A percentile compares a stretch with the other conserved stretches of the same genome.
phyloP scores from a whole-genome alignment of 768 basidiomycete species.

The Trametopsis cervina region DNA sequence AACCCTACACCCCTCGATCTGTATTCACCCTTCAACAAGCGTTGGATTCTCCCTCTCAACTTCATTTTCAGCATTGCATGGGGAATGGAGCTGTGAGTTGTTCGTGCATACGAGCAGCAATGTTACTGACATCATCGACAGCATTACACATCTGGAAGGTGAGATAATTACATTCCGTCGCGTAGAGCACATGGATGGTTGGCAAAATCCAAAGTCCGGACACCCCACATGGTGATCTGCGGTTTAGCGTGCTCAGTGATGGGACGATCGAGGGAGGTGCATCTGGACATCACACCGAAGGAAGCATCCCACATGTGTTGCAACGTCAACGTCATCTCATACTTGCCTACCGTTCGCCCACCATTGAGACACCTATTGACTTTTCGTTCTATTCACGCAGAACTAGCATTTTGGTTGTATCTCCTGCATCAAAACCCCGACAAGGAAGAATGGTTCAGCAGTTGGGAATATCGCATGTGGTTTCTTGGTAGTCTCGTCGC shows the following conservation, averaged over 20 bases:
- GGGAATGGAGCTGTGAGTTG: slow-evolving; percentile 68
- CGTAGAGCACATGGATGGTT: no score
- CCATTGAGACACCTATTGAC: no score
- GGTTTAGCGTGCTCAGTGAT: no score
- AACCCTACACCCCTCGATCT: slow-evolving; percentile 47
- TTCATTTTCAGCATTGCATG: slow-evolving; percentile 69
- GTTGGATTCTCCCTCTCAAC: slow-evolving; percentile 61
- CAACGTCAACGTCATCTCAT: no score
- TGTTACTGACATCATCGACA: slow-evolving; percentile 21
- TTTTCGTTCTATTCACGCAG: slow-evolving; percentile 26
- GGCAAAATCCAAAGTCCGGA: no score
- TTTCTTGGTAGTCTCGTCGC: slow-evolving; percentile 57
- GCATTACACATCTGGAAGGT: slow-evolving; percentile 82
- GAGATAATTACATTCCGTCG: slow-evolving; percentile 1
- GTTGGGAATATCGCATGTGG: slow-evolving; percentile 75
- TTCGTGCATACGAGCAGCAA: no score
- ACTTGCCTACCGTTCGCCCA: no score
- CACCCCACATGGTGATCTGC: no score
- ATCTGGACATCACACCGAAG: no score
- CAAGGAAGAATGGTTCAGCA: slow-evolving; percentile 71
- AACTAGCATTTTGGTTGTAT: slow-evolving; percentile 79
- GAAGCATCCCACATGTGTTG: no score
- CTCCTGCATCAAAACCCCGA: slow-evolving; percentile 69
- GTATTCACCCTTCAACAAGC: slow-evolving; percentile 40
- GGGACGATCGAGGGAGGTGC: no score